Evolutionary conservation across 257 asterid species (phyloP).

Genomic region (Solanum virginianum): DNA sequence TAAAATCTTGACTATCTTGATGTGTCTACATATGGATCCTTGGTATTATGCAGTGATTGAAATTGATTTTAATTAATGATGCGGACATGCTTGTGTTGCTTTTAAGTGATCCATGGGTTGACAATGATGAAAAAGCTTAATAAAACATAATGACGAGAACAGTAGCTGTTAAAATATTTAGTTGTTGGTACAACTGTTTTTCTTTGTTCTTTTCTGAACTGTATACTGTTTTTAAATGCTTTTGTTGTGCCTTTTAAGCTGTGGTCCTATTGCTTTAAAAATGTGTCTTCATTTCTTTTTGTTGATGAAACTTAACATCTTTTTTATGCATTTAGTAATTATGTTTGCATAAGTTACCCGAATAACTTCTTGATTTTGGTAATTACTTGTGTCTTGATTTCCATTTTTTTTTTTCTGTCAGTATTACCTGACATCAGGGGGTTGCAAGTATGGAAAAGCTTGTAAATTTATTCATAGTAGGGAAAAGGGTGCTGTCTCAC

Average conservation of each 20-base stretch:
- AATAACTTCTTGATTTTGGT: background rate
- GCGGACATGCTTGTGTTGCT: background rate
- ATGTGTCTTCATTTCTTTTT: background rate
- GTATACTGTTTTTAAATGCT: background rate
- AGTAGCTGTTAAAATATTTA: background rate
- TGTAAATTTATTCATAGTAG: slow-evolving; percentile 28
- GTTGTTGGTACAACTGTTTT: background rate
- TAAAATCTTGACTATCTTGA: background rate
- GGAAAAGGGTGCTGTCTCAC: slow-evolving; percentile 16
- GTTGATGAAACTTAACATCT: background rate
- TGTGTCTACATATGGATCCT: background rate
- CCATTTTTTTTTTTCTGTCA: background rate
- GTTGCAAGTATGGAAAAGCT: slow-evolving; percentile 34
- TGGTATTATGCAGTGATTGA: background rate
- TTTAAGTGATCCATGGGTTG: background rate
- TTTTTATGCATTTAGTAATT: background rate
- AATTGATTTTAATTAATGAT: background rate
- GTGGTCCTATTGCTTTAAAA: background rate
- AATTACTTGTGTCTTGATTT: background rate
- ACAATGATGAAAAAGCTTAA: background rate
- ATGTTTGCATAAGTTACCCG: background rate
- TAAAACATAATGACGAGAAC: background rate
- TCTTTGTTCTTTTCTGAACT: background rate
- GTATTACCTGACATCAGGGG: slow-evolving; percentile 34
- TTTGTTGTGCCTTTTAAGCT: background rate